Base-by-base conservation (phyloP, 2,329 filamentous ascomycete genomes). In the Albifimbria verrucaria region DNA sequence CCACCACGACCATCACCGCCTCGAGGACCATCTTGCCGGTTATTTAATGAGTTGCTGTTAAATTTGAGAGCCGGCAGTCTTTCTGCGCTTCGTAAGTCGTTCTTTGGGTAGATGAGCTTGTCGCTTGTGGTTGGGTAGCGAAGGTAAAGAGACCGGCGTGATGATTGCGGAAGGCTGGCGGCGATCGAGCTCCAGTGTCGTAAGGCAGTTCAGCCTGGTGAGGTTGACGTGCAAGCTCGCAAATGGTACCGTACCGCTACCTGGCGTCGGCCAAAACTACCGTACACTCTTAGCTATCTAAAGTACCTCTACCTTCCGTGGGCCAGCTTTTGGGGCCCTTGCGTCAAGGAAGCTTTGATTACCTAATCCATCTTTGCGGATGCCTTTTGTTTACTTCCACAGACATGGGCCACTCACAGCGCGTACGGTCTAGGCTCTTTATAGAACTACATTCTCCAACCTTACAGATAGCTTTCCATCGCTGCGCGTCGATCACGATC, bases 1-100 rank as follows among this genome's bases (percentile, higher is more conserved):
- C 94, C 68, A 97, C 91, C 82, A 97, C 87, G 74, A 99, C 90
- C 92, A 99, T 97, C 59, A 96, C 95, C 78, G 94, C 95, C 86
- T 99, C 94, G 75, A 99, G 87, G 76, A 88, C 90, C 94, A 99
- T 99, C 69, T 81, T 92, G 85, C 72, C 75, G 72, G 72, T 65
- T 39, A 12, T 39, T 39, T n/a, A n/a, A n/a, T 6, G 11, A n/a
- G 32, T 39, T 39, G n/a, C n/a, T n/a, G n/a, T n/a, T n/a, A n/a
- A n/a, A n/a, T n/a, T n/a, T n/a, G n/a, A n/a, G n/a, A n/a, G n/a
- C n/a, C n/a, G n/a, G n/a, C n/a, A n/a, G n/a, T n/a, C n/a, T n/a
- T n/a, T n/a, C n/a, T 55, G 28, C 51, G 28, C 45, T 44, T 22
- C 39, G 49, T n/a, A 48, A 54, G 20, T 49, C 28, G 41, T 55